Conservation (phyloP, 2,329 filamentous ascomycete genomes). For the Xylariaceae sp. region DNA sequence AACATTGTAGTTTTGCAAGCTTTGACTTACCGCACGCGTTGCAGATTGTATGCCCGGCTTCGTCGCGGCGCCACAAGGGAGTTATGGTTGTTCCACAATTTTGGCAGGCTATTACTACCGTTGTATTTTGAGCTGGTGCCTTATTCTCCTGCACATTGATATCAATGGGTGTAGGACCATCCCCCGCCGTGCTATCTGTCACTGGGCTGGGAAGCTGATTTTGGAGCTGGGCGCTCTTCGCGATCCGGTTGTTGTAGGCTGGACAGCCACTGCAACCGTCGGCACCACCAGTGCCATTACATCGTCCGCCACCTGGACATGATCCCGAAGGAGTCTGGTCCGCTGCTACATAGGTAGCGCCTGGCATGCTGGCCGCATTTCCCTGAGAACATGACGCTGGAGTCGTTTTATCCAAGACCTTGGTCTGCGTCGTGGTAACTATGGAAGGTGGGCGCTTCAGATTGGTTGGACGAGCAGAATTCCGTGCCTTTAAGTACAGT, state of each 20-base stretch:
- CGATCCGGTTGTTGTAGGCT: conserved; percentile 94
- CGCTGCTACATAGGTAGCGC: conserved; percentile 77
- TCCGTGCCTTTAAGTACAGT: conserved; percentile 91
- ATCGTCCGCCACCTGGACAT: conserved; percentile 91
- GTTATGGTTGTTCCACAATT: conserved; percentile 98
- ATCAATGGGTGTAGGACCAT: conserved; percentile 54
- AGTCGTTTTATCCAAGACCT: conserved; percentile 49
- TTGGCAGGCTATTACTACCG: conserved; percentile 87
- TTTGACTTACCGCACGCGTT: conserved; percentile 87
- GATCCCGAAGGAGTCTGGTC: conserved; percentile 82
- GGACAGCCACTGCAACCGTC: conserved; percentile 96
- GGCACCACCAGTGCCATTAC: conserved; percentile 94
- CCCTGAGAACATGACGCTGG: conserved; percentile 49
- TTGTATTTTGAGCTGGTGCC: conserved; percentile 54
- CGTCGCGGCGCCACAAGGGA: conserved; percentile 92
- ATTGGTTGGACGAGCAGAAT: conserved; percentile 88
- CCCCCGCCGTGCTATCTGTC: conserved; percentile 37
- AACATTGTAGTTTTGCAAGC: not conserved
- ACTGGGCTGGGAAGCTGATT: conserved; percentile 45
- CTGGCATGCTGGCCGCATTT: conserved; percentile 48
- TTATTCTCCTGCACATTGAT: conserved; percentile 54
- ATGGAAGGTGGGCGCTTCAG: conserved; percentile 76
- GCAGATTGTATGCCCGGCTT: conserved; percentile 94
- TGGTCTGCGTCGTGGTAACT: conserved; percentile 53
- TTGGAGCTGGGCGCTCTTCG: conserved; percentile 79